These are phyloP conservation scores for Pezicula carpinea DNA, from an alignment of 2,329 filamentous ascomycete species.

Conservation along the genomic window DNA sequence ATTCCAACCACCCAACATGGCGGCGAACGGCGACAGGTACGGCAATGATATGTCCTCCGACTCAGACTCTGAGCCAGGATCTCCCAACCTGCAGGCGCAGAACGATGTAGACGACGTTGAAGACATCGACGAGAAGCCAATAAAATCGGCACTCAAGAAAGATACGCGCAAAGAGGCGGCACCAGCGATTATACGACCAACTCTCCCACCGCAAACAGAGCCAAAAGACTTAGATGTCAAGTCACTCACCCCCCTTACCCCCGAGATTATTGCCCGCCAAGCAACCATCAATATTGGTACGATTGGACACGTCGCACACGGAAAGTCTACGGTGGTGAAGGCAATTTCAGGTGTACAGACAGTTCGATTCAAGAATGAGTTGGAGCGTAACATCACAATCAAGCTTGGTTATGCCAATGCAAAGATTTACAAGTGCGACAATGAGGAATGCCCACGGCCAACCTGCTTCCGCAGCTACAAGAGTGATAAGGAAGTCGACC, in stretches of 20 bases:
- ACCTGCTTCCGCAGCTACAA: slow-evolving; percentile 97
- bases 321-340: slow-evolving; percentile 98
- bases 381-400: slow-evolving; percentile 99
- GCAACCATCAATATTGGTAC: slow-evolving; percentile 99
- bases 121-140: slow-evolving; percentile 55
- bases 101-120: slow-evolving; percentile 54
- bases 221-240: slow-evolving; percentile 82
- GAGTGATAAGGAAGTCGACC: slow-evolving; percentile 98
- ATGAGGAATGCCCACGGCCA: slow-evolving; percentile 81
- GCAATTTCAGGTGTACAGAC: slow-evolving; percentile 98
- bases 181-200: slow-evolving; percentile 55
- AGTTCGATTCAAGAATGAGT: slow-evolving; percentile 98
- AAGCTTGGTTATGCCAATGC: slow-evolving; percentile 99
- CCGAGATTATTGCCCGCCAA: slow-evolving; percentile 95
- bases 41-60: slow-evolving; percentile 72
- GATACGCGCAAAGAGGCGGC: slow-evolving; percentile 49
- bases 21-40: slow-evolving; percentile 54
- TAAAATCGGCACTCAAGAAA: slow-evolving; percentile 88
- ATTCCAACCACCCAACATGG: slow-evolving; percentile 25
- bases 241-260: slow-evolving; percentile 77
- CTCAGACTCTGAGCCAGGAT: slow-evolving; percentile 57
- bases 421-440: slow-evolving; percentile 99
- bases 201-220: slow-evolving; percentile 86
- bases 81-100: slow-evolving; percentile 38
- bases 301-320: slow-evolving; percentile 98